Conservation (phyloP, 805 yeast species). For the Metschnikowia continentalis region DNA sequence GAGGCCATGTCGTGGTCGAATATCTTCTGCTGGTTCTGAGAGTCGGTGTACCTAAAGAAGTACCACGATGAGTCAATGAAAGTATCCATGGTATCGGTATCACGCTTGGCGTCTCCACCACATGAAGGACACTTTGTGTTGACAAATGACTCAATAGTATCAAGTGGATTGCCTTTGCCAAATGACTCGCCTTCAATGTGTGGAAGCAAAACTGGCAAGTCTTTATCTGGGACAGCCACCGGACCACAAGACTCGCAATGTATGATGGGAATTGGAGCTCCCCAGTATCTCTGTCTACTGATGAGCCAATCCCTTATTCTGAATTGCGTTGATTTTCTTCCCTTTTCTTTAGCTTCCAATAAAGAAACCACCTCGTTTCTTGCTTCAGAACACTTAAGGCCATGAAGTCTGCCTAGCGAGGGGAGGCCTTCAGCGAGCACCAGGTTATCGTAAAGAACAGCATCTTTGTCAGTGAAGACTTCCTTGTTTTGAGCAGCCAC, state of each 20-base stretch:
- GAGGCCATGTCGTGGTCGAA: conserved; percentile 51
- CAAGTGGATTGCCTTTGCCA: conserved; percentile 63
- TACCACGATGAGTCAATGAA: conserved; percentile 99
- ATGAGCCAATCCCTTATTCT: conserved; percentile 90
- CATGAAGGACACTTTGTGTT: conserved; percentile 81
- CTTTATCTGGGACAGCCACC: conserved; percentile 86
- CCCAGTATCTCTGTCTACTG: conserved; percentile 96
- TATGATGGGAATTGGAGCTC: conserved; percentile 94
- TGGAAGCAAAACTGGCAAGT: conserved; percentile 82
- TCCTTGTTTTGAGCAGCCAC: conserved; percentile 12
- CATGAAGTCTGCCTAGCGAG: conserved; percentile 40
- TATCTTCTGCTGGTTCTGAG: conserved; percentile 53
- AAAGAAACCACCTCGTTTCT: conserved; percentile 39
- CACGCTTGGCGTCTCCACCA: conserved; percentile 68
- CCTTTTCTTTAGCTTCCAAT: conserved; percentile 40
- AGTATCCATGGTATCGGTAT: conserved; percentile 98
- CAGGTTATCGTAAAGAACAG: conserved; percentile 30
- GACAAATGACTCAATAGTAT: conserved; percentile 61
- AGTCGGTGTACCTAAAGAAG: conserved; percentile 76
- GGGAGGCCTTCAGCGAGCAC: conserved; percentile 24
- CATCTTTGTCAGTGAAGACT: conserved; percentile 51
- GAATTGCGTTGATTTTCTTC: conserved; percentile 48
- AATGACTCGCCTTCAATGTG: conserved; percentile 48
- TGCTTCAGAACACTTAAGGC: conserved; percentile 50
- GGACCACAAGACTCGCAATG: conserved; percentile 84